Evolutionary conservation across 495 filamentous ascomycete species (phyloP), one percentile per base, ranked within the genome.

Genomic region (Trypethelium eluteriae): DNA sequence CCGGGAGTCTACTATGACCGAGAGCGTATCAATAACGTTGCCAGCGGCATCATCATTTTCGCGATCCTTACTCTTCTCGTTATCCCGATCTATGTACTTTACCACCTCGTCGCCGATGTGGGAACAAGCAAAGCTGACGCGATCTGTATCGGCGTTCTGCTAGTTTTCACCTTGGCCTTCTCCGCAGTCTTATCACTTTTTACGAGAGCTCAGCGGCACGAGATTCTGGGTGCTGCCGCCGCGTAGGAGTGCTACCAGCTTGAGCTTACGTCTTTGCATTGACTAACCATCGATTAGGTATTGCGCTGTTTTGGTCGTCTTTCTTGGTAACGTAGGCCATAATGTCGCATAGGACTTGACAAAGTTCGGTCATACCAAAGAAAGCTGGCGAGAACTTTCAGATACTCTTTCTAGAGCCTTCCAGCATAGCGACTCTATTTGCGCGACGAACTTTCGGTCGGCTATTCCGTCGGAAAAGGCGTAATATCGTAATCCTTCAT

Each of bases 141-240:
- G 10, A 62, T 67, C 12, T 71, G 69, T 39, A 68, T 71, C 16
- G 69, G 67, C 2, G 64, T 77, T 2, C 66, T 78, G 3, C 63
- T 77, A 1, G 38, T 75, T 11, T 76, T 70, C 39, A 76, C 75
- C 1, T 62, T 77, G 14, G 59, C 69, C 0, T 78, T 77, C 62
- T 71, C 76, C 0, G 67, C 56, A 2, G 70, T 69, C 2, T 39
- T 78, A 14, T 68, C 66, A 1, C 64, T 75, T 3, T 72, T 75
- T 64, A 77, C 76, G 0, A 59, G 65, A 62, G 76, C 76, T 16
- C 72, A 70, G 53, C 39, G 74, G 25, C 76, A 77, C 44, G 75
- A 78, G 67, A 74, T 74, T 41, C 67, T 78, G 38, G 72, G 67
- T 38, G 73, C 76, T 12, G 72, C 75, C 62, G 74, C 75, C 36